Conservation (phyloP, 1,284 basidiomycete genomes). For the Ceratobasidium sp. region DNA sequence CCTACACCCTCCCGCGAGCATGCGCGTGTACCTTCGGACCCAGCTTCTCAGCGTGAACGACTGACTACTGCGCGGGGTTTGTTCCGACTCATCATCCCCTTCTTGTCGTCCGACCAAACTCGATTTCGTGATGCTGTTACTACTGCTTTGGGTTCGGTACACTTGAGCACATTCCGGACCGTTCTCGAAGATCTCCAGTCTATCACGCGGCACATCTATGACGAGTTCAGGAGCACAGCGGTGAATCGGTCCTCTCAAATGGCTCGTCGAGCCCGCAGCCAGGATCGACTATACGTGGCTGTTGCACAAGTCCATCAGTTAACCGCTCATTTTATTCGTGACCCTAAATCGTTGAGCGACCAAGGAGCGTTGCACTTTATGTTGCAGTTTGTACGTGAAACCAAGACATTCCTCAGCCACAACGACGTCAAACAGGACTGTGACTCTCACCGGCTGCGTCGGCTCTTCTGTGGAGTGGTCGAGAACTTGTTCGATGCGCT, state of each 20-base stretch:
- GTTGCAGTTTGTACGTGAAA: constrained; percentile 87
- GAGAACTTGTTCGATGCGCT: constrained; percentile 86
- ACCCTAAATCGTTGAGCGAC: constrained; percentile 74
- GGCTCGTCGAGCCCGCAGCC: constrained; percentile 69
- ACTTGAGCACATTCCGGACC: constrained; percentile 78
- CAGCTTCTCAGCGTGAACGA: constrained; percentile 73
- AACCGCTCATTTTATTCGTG: constrained; percentile 80
- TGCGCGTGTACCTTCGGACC: constrained; percentile 74
- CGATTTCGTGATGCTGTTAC: constrained; percentile 88
- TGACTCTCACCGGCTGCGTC: constrained; percentile 82
- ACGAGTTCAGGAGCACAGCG: constrained; percentile 65
- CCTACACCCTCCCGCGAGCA: constrained; percentile 70
- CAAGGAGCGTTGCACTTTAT: constrained; percentile 81
- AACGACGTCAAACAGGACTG: constrained; percentile 79
- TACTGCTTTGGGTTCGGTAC: constrained; percentile 87
- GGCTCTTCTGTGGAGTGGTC: constrained; percentile 90
- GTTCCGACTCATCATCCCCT: constrained; percentile 87
- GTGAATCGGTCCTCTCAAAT: constrained; percentile 45
- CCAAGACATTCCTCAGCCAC: constrained; percentile 78
- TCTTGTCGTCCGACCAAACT: constrained; percentile 86
- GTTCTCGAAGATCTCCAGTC: constrained; percentile 86
- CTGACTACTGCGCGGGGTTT: constrained; percentile 82
- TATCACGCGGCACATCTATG: constrained; percentile 83
- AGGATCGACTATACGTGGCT: constrained; percentile 86
- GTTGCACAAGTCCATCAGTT: constrained; percentile 91